phyloP scores from a whole-genome alignment of 768 basidiomycete species.

The Hypsizygus marmoreus region DNA sequence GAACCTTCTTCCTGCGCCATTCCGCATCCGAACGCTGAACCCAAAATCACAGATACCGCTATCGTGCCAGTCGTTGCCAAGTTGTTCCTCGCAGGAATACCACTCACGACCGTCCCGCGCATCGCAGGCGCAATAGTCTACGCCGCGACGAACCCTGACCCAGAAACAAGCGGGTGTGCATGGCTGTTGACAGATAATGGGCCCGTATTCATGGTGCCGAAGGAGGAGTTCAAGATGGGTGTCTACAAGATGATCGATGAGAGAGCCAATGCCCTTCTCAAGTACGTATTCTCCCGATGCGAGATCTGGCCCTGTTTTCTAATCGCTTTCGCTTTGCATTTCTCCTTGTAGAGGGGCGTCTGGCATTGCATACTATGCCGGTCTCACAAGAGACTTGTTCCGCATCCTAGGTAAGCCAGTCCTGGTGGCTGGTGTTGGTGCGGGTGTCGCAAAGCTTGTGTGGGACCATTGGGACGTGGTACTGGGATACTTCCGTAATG shows the following conservation, averaged over 20 bases:
- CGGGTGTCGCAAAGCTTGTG: constrained; percentile 24
- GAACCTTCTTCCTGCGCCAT: constrained; percentile 11
- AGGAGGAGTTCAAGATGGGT: constrained; percentile 49
- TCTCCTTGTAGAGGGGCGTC: constrained; percentile 20
- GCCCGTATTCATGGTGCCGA: constrained; percentile 46
- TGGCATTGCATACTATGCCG: constrained; percentile 28
- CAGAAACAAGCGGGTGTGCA: constrained; percentile 44
- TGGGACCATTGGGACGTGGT: constrained; percentile 29
- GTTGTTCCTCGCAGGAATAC: constrained; percentile 50
- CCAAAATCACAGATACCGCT: constrained; percentile 39
- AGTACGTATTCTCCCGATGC: constrained; percentile 32
- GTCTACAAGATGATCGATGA: constrained; percentile 55
- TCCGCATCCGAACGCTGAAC: neutral
- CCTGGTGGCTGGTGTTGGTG: constrained; percentile 20
- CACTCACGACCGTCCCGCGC: constrained; percentile 45
- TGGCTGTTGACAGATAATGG: constrained; percentile 54
- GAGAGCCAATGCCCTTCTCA: constrained; percentile 34
- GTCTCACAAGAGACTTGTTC: constrained; percentile 29
- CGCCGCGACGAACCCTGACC: constrained; percentile 48
- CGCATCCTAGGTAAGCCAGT: constrained; percentile 29
- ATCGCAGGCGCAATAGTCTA: constrained; percentile 55
- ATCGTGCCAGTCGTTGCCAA: constrained; percentile 43
- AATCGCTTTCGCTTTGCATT: neutral
- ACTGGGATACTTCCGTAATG: constrained; percentile 9
- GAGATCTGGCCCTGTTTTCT: neutral